Evolutionary conservation across 2,329 filamentous ascomycete genomes (phyloP).

Genomic region (Knufia petricola): DNA sequence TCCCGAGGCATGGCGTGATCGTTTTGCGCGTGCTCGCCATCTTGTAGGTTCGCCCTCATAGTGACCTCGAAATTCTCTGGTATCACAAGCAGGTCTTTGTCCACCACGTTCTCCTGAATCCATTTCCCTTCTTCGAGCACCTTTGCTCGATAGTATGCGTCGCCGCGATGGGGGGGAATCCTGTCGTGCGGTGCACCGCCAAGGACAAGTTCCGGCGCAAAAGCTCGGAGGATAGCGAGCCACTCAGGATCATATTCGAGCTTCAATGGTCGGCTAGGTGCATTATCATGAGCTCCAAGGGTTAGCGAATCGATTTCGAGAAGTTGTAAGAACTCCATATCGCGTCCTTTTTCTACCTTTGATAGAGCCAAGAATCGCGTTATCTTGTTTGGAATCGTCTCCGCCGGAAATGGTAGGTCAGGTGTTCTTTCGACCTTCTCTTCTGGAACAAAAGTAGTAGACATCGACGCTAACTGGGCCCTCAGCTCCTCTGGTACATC

Average conservation of each 20-base stretch:
- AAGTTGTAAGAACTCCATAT: constrained; percentile 64
- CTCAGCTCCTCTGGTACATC: constrained; percentile 55
- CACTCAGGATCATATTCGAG: constrained; percentile 87
- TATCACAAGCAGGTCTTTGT: constrained; percentile 52
- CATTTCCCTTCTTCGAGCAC: constrained; percentile 66
- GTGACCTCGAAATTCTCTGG: constrained; percentile 70
- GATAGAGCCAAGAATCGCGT: constrained; percentile 85
- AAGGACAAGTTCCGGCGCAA: constrained; percentile 55
- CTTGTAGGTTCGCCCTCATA: neutral
- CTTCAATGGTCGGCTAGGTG: constrained; percentile 41
- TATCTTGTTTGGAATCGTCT: constrained; percentile 63
- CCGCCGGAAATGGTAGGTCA: constrained; percentile 53
- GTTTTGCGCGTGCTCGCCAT: constrained; percentile 47
- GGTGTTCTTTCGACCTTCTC: constrained; percentile 33
- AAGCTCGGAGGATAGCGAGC: constrained; percentile 83
- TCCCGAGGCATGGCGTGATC: constrained; percentile 63
- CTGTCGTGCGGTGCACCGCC: constrained; percentile 51
- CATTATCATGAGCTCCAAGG: constrained; percentile 11
- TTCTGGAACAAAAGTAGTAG: constrained; percentile 49
- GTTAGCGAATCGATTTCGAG: constrained; percentile 49
- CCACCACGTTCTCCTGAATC: constrained; percentile 68
- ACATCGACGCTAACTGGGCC: constrained; percentile 57
- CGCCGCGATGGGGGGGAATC: constrained; percentile 53
- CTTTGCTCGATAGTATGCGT: constrained; percentile 55
- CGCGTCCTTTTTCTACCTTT: constrained; percentile 71